Evolutionary conservation across 2,329 filamentous ascomycete genomes (phyloP).

Genomic region (Colletotrichum graminicola): DNA sequence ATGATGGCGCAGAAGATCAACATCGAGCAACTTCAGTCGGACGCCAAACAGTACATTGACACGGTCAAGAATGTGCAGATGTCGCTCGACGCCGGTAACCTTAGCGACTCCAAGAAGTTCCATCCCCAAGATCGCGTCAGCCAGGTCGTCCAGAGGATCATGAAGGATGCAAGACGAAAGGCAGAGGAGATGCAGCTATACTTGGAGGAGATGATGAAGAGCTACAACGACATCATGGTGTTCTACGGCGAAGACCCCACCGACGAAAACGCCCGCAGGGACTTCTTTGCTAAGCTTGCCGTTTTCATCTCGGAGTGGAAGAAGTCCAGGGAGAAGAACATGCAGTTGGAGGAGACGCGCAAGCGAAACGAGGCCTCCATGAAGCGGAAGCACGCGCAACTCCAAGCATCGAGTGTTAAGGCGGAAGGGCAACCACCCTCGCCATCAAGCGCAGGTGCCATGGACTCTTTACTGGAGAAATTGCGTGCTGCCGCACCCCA

Average conservation of each 20-base stretch:
- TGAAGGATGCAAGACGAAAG: slow-evolving; percentile 97
- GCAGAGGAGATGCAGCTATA: slow-evolving; percentile 96
- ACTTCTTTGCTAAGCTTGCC: slow-evolving; percentile 96
- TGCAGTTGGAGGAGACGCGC: slow-evolving; percentile 82
- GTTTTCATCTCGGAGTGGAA: slow-evolving; percentile 94
- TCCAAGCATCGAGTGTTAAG: slow-evolving; percentile 64
- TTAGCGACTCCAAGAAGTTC: slow-evolving; percentile 97
- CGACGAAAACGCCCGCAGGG: slow-evolving; percentile 92
- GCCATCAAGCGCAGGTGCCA: slow-evolving; percentile 84
- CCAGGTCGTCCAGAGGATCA: slow-evolving; percentile 89
- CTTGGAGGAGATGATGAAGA: slow-evolving; percentile 90
- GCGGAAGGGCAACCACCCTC: slow-evolving; percentile 66
- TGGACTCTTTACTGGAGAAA: slow-evolving; percentile 97
- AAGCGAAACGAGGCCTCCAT: slow-evolving; percentile 91
- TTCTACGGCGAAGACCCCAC: slow-evolving; percentile 95
- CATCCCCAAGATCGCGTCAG: slow-evolving; percentile 96
- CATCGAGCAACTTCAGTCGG: slow-evolving; percentile 88
- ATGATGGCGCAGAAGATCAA: slow-evolving; percentile 89
- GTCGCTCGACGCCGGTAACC: slow-evolving; percentile 91
- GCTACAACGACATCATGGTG: slow-evolving; percentile 94
- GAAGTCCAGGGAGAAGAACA: slow-evolving; percentile 95
- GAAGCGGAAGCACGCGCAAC: slow-evolving; percentile 86
- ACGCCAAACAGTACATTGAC: slow-evolving; percentile 92
- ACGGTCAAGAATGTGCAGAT: slow-evolving; percentile 95
- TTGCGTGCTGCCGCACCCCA: slow-evolving; percentile 92